Base-by-base conservation (phyloP, 371 early-diverging fungal genomes). In the Nematocida sp. region DNA sequence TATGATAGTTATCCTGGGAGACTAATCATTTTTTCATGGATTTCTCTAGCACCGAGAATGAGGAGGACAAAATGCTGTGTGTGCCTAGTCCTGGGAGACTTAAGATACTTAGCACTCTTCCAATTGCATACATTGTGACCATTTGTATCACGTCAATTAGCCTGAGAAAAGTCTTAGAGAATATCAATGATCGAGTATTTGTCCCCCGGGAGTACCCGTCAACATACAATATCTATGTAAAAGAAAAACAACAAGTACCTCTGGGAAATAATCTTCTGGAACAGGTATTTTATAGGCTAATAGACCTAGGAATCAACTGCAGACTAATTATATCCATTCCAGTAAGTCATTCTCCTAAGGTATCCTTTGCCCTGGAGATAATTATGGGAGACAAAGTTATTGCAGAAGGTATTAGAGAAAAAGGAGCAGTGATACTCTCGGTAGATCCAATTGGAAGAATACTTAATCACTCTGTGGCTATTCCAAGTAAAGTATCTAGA, bases 21-120 rank as follows among this genome's bases (percentile, higher is more conserved):
- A 27, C 7, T 21, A 49, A 21, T 9, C 7, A 21, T 49, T 9
- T n/a, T 49, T 49, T 49, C 4, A 55, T 55, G 57, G 57, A 57
- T 7, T 66, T 66, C 48, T 66, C 67, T 9, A 66, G 67, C 35
- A 41, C 65, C 7, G 67, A 66, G 34, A 43, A 53, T 19, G 32
- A 32, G 11, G 11, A 43, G n/a, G 17, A 15, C 40, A n/a, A 60
- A n/a, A 19, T 23, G 11, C 15, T 52, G 13, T 13, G 31, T 11
- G 53, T 15, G 11, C 23, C 23, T 43, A n/a, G 21, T 15, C 45
- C 45, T 43, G 45, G 45, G 15, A 43, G 21, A 43, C 15, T 21
- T 43, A 15, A 43, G 45, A 15, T 21, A 43, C 15, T 15, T 21
- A 15, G 21, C 45, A 15, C 45, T 21, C n/a, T 43, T 15, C 45